Percentiles rank a stretch among this genome's conserved stretches.
Conservation (phyloP, 805 yeast genomes). For the Yarrowia sp. region DNA sequence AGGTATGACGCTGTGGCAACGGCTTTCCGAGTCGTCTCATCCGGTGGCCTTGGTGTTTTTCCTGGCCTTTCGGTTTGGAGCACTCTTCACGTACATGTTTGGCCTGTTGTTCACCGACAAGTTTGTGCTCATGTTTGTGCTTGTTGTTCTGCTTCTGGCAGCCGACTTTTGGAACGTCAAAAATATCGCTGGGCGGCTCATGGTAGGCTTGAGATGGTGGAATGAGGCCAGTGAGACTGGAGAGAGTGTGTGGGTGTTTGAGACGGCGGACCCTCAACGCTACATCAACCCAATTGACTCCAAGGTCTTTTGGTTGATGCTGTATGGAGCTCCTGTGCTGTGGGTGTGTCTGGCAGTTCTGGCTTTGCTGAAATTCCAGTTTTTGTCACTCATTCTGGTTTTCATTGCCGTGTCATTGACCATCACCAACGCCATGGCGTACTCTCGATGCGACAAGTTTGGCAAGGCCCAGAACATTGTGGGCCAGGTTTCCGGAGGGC, state of each 20-base stretch:
- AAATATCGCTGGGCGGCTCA: slow-evolving; percentile 81
- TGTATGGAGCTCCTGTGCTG: slow-evolving; percentile 69
- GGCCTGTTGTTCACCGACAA: slow-evolving; percentile 67
- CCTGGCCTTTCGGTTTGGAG: slow-evolving; percentile 58
- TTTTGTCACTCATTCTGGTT: slow-evolving; percentile 52
- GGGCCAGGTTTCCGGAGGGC: slow-evolving; percentile 35
- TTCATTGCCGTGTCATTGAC: slow-evolving; percentile 69
- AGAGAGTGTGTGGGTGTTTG: slow-evolving; percentile 81
- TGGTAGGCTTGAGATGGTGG: slow-evolving; percentile 96
- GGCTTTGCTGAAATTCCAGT: slow-evolving; percentile 74
- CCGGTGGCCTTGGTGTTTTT: slow-evolving; percentile 73
- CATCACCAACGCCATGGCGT: slow-evolving; percentile 81
- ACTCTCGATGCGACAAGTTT: slow-evolving; percentile 88
- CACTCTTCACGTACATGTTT: slow-evolving; percentile 64
- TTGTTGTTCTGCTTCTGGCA: slow-evolving; percentile 70
- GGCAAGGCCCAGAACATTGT: slow-evolving; percentile 77
- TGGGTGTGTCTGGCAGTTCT: slow-evolving; percentile 76
- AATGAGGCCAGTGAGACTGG: slow-evolving; percentile 71
- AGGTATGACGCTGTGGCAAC: slow-evolving; percentile 43
- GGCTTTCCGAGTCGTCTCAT: slow-evolving; percentile 69
- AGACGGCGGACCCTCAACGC: slow-evolving; percentile 65
- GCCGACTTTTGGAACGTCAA: slow-evolving; percentile 94
- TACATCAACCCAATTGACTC: slow-evolving; percentile 88
- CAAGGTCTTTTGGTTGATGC: slow-evolving; percentile 77
- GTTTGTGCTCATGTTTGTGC: slow-evolving; percentile 73